phyloP scores from a whole-genome alignment of 495 filamentous ascomycete species.

The Podospora fimiseda region DNA sequence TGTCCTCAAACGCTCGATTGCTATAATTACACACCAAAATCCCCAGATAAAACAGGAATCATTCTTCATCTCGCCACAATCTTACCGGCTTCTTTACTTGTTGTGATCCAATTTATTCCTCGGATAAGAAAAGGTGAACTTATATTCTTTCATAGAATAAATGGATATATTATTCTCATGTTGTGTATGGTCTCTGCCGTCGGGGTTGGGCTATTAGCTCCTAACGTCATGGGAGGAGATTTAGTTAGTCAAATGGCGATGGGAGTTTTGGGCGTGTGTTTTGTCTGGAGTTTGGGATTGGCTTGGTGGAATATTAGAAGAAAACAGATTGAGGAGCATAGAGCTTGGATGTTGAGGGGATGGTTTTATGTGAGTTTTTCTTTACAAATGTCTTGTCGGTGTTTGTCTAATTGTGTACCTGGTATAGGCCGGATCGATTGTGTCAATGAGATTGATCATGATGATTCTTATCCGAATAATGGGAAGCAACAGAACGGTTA shows the following conservation, averaged over 20 bases:
- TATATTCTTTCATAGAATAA: slow-evolving; percentile 45
- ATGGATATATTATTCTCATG: slow-evolving; percentile 45
- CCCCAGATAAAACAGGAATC: slow-evolving; percentile 37
- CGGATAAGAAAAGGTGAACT: slow-evolving; percentile 41
- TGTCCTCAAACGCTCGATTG: slow-evolving; percentile 35
- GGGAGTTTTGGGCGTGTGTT: slow-evolving; percentile 33
- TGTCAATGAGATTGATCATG: slow-evolving; percentile 40
- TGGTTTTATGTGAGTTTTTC: too few species aligned
- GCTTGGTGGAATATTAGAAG: slow-evolving; percentile 49
- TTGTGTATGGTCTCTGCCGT: slow-evolving; percentile 36
- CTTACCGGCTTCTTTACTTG: slow-evolving; percentile 44
- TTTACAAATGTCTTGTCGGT: too few species aligned
- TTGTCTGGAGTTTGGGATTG: slow-evolving; percentile 28
- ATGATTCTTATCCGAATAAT: slow-evolving; percentile 29
- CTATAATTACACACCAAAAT: slow-evolving; percentile 34
- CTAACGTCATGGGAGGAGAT: slow-evolving; percentile 40
- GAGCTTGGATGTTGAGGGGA: slow-evolving; percentile 52
- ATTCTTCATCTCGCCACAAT: slow-evolving; percentile 42
- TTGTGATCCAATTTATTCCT: slow-evolving; percentile 47
- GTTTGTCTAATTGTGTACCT: too few species aligned
- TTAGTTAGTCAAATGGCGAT: slow-evolving; percentile 27
- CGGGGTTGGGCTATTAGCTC: slow-evolving; percentile 40
- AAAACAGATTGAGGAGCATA: slow-evolving; percentile 50
- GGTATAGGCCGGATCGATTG: slow-evolving; percentile 42
- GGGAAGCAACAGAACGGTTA: too few species aligned